Evolutionary conservation across 164 flowering plant genomes (phyloP).

Genomic region (Aristolochia californica): DNA sequence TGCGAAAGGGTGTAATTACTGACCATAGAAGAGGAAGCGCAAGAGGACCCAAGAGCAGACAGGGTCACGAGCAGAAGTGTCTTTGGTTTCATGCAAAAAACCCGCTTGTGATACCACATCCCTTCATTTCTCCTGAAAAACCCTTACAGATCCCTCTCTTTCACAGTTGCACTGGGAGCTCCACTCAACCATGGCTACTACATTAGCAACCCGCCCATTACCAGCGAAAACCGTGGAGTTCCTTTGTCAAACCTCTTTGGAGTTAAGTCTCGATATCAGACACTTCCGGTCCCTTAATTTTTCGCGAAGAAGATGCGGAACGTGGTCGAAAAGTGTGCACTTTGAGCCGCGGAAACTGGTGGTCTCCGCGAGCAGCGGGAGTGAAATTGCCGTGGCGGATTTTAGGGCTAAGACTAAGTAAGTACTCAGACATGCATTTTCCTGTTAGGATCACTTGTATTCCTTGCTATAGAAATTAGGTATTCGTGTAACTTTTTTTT

Average conservation of each 20-base stretch:
- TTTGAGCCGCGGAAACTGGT: constrained; percentile 1
- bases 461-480: too few species aligned
- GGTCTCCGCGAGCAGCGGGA: constrained; percentile 11
- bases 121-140: too few species aligned
- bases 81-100: too few species aligned
- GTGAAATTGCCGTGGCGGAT: constrained; percentile 8
- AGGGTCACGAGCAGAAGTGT: too few species aligned
- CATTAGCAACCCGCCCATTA: background rate
- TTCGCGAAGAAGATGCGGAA: background rate
- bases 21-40: too few species aligned
- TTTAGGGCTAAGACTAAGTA: constrained; percentile 13
- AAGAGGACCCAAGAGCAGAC: too few species aligned
- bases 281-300: background rate
- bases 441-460: too few species aligned
- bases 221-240: constrained; percentile 1
- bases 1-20: too few species aligned
- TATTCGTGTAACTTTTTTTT: too few species aligned
- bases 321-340: constrained; percentile 8
- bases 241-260: background rate
- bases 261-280: background rate
- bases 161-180: background rate
- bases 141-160: too few species aligned
- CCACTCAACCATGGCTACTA: constrained; percentile 1
- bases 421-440: background rate
- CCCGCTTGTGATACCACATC: too few species aligned